Evolutionary conservation across 2,329 filamentous ascomycete species (phyloP), one percentile per base, ranked within the genome.

Genomic region (Reticulascus tulasneorum): DNA sequence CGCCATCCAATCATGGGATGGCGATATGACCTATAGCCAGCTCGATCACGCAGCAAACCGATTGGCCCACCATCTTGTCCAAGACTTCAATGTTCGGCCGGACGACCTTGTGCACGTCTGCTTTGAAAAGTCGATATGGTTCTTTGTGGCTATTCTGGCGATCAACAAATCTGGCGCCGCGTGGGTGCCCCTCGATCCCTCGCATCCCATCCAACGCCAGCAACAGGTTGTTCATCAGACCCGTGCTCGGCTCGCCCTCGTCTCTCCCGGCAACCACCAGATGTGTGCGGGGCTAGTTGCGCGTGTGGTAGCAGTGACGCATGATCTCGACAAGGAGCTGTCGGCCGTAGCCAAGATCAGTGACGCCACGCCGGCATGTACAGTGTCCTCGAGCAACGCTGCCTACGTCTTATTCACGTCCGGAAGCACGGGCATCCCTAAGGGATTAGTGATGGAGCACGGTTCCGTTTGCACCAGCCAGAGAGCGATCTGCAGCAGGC

Each of bases 351-450:
- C 30, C 1, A 1, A 33, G 7, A 24, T n/a, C 33, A 21, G 13
- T 7, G 23, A 28, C 5, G 11, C 7, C 23, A 19, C 25, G 16
- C 10, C n/a, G 22, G 0, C 2, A 28, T 19, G 9, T 7, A 11
- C 1, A 9, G 8, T 17, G 17, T 27, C 6, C 6, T 7, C 0
- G 3, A 35, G 0, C 16, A 11, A 27, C 19, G 17, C 33, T 4
- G 33, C 33, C n/a, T 35, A 29, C 24, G 24, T 80, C 47, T 78
- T 81, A 48, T 82, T 80, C 51, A 82, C 77, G 9, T 81, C 77
- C 1, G 77, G 77, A 9, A 81, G 75, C 38, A 82, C 78, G 0
- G 77, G 78, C 6, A 70, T 67, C 37, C 78, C 77, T 1, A 82
- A 82, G 58, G 78, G 78, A 18, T 75, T 80, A 5, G 63, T 79